These are phyloP conservation scores for Talaromyces sp. DNA, from an alignment of 2,329 filamentous ascomycete species.

Conservation along the genomic window DNA sequence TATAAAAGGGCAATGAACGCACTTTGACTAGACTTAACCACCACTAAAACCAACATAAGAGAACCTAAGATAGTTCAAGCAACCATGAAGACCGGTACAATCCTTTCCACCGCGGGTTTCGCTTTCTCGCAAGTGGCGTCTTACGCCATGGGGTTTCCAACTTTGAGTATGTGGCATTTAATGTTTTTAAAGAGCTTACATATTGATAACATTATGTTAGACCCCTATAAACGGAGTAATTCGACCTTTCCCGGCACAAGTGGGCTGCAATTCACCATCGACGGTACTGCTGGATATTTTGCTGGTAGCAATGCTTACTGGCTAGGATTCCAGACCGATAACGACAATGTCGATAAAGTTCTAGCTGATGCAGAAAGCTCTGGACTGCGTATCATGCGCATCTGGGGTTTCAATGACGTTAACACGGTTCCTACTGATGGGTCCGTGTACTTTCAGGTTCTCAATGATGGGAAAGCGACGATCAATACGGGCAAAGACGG, in stretches of 20 bases:
- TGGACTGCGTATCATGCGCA: constrained; percentile 47
- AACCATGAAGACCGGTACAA: neutral
- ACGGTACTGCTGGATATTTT: constrained; percentile 38
- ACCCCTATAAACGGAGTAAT: neutral
- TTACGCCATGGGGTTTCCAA: neutral
- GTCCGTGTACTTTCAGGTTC: constrained; percentile 42
- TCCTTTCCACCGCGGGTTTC: neutral
- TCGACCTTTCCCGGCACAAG: constrained; percentile 18
- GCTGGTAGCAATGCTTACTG: constrained; percentile 51
- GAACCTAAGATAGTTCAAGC: neutral
- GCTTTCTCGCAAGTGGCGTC: neutral
- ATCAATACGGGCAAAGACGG: constrained; percentile 62
- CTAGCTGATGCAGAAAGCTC: constrained; percentile 28
- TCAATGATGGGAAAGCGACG: constrained; percentile 32
- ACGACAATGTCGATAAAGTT: constrained; percentile 45
- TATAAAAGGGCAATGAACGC: neutral
- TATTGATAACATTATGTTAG: neutral
- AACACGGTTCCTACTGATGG: constrained; percentile 34
- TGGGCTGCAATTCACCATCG: constrained; percentile 32
- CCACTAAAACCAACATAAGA: neutral
- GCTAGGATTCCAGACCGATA: constrained; percentile 46
- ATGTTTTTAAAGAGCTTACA: neutral
- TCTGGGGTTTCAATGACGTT: constrained; percentile 53
- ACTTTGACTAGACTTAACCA: neutral
- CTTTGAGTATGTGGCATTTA: neutral